These are phyloP conservation scores for Funneliformis mosseae DNA, from an alignment of 192 early-diverging fungal genomes.

Conservation along the genomic window DNA sequence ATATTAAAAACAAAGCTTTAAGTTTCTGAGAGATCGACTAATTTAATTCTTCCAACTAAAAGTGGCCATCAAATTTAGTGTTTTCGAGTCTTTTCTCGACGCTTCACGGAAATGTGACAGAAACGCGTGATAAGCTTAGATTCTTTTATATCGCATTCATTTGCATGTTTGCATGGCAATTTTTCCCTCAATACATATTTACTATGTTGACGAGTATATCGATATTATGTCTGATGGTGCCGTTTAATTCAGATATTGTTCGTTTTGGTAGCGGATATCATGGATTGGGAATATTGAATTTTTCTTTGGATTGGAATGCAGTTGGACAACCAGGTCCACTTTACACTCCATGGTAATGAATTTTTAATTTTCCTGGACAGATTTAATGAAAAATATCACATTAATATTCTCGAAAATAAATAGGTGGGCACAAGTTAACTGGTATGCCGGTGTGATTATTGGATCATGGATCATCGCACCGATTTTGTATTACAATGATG, in stretches of 20 bases:
- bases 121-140: not conserved
- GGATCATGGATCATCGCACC: conserved; percentile 71
- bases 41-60: conserved; percentile 71
- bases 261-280: conserved; percentile 51
- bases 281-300: conserved; percentile 71
- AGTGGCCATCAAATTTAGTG: conserved; percentile 82
- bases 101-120: conserved; percentile 35
- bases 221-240: conserved; percentile 42
- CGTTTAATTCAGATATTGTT: conserved; percentile 35
- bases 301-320: conserved; percentile 78
- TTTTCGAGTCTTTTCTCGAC: conserved; percentile 58
- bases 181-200: conserved; percentile 44
- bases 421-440: conserved; percentile 65
- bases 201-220: conserved; percentile 41
- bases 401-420: not conserved
- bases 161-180: conserved; percentile 55
- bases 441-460: conserved; percentile 48
- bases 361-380: not conserved
- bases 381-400: too few relatives aligned
- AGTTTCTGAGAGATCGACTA: not conserved
- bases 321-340: conserved; percentile 51
- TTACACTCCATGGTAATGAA: conserved; percentile 67
- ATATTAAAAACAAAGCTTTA: not conserved
- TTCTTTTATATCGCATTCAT: conserved; percentile 52
- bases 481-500: conserved; percentile 62